phyloP scores from a whole-genome alignment of 1,284 basidiomycete genomes.

The Melampsora americana region DNA sequence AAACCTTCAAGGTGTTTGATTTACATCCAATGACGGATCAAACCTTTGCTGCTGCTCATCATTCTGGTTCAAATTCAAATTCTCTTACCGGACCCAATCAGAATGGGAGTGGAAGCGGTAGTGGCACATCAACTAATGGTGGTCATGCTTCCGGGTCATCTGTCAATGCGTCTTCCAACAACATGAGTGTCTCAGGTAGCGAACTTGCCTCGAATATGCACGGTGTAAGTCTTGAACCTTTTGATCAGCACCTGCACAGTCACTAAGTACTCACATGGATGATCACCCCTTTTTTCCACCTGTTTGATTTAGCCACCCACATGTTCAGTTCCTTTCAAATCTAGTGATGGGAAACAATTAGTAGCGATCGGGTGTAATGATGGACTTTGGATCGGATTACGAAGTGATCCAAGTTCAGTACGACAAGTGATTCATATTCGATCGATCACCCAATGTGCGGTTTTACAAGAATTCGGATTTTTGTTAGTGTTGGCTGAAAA shows the following conservation, averaged over 20 bases:
- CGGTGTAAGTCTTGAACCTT: slow-evolving; percentile 14
- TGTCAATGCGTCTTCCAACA: neutral
- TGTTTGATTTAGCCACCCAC: slow-evolving; percentile 44
- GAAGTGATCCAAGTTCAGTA: slow-evolving; percentile 78
- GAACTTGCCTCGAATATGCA: slow-evolving; percentile 31
- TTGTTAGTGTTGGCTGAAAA: slow-evolving; percentile 95
- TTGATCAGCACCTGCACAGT: neutral
- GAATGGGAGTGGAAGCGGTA: slow-evolving; percentile 5
- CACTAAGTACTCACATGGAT: neutral
- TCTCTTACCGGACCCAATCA: neutral
- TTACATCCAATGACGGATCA: slow-evolving; percentile 52
- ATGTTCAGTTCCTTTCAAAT: slow-evolving; percentile 54
- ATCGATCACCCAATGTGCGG: slow-evolving; percentile 87
- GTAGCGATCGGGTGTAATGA: slow-evolving; percentile 94
- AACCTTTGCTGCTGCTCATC: slow-evolving; percentile 50
- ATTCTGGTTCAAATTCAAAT: neutral
- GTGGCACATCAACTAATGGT: neutral
- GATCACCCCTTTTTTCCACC: neutral
- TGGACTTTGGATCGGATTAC: slow-evolving; percentile 93
- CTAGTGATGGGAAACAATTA: slow-evolving; percentile 74
- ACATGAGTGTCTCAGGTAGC: neutral
- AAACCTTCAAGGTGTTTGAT: slow-evolving; percentile 71
- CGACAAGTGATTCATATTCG: slow-evolving; percentile 84
- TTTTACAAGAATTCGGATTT: slow-evolving; percentile 90
- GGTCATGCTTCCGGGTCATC: neutral